These are phyloP conservation scores for Gastrodia elata DNA, from an alignment of 106 monocot species.

Conservation along the genomic window DNA sequence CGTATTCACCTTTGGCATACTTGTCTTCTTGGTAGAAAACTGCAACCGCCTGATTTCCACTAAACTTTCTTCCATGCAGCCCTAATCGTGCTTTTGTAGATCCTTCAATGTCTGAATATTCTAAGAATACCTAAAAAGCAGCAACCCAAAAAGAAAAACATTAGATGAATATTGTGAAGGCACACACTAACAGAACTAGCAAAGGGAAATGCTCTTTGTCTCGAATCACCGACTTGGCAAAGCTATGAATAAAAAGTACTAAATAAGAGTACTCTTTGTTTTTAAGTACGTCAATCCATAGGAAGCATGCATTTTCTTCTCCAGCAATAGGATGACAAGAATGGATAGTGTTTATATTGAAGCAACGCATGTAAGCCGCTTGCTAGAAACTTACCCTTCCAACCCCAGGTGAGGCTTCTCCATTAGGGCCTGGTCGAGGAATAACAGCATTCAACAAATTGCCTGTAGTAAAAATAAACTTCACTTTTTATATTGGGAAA, in stretches of 20 bases:
- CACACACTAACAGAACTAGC: no score
- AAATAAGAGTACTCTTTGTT: no score
- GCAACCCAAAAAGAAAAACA: neutral
- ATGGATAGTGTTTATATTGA: no score
- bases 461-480: constrained; percentile 32
- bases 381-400: constrained; percentile 71
- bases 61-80: constrained; percentile 59
- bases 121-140: constrained; percentile 50
- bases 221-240: no score
- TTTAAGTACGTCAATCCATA: no score
- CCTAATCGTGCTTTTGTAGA: constrained; percentile 39
- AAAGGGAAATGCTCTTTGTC: no score
- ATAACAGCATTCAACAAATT: constrained; percentile 74
- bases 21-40: constrained; percentile 49
- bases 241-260: no score
- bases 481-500: neutral
- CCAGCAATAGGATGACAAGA: no score
- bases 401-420: constrained; percentile 49
- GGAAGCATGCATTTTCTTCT: no score
- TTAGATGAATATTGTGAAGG: neutral
- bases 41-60: constrained; percentile 47
- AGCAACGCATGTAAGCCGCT: no score
- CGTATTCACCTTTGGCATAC: constrained; percentile 52
- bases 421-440: constrained; percentile 58
- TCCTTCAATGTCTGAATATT: constrained; percentile 44